Conservation (phyloP, 169 alveolate genomes). For the Amoebophrya sp. region DNA sequence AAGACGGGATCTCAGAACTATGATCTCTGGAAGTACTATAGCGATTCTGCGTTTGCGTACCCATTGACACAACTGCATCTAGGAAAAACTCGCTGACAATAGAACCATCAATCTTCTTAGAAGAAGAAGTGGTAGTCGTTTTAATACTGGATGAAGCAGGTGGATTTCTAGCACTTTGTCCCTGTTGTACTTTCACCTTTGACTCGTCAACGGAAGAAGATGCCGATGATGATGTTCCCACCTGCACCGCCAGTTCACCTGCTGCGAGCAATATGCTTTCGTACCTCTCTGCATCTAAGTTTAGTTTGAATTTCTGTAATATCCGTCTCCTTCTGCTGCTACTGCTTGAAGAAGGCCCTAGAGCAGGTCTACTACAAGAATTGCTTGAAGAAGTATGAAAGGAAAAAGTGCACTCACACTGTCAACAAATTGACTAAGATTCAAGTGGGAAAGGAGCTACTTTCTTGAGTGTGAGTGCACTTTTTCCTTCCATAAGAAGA, state of each 20-base stretch:
- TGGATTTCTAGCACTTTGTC: background rate
- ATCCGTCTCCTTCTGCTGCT: too few species aligned
- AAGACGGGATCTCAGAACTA: too few species aligned
- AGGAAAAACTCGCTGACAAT: background rate
- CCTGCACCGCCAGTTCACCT: background rate
- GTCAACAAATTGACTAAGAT: too few species aligned
- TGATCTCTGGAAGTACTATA: too few species aligned
- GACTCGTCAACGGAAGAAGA: background rate
- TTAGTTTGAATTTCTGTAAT: too few species aligned
- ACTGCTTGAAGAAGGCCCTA: too few species aligned
- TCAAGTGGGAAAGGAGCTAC: too few species aligned
- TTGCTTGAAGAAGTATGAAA: too few species aligned
- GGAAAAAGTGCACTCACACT: too few species aligned
- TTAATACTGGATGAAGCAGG: background rate
- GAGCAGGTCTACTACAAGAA: too few species aligned
- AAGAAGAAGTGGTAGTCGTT: background rate
- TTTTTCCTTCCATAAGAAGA: too few species aligned
- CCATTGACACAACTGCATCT: background rate
- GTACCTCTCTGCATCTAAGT: background rate
- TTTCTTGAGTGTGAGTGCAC: too few species aligned
- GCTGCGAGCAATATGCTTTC: background rate
- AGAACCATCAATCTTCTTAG: background rate
- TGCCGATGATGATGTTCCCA: background rate
- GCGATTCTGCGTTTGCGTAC: background rate
- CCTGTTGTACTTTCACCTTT: background rate